Base-by-base conservation (phyloP, 768 basidiomycete genomes). In the Rubroboletus satanas region DNA sequence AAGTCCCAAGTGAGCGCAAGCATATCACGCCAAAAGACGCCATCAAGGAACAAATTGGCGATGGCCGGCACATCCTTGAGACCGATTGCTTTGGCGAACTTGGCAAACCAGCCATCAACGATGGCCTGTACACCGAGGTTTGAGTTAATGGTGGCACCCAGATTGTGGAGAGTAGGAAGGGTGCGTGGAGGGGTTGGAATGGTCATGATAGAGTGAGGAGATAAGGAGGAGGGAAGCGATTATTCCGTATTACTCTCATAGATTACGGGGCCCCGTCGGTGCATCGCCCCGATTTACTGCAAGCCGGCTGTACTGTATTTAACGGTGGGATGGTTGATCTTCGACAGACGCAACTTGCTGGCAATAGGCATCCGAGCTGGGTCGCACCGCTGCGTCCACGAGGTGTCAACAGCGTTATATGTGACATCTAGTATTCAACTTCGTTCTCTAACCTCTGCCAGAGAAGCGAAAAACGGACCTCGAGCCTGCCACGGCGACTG, bases 1-100 rank as follows among this genome's bases (percentile, higher is more conserved):
- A 84, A 79, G 54, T 83, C 76, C 83, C 83, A 85, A 17, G 84
- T 85, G 51, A 86, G 73, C 0, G 80, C 75, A n/a, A 84, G 75
- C 49, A 79, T 72, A 58, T 86, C 84, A 12, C 83, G 71, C 85
- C 84, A 86, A 54, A 78, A 79, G 5, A 73, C 73, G 43, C 64
- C 66, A 21, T 69, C 66, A 31, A 75, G 50, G 43, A 73, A 62
- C 21, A 74, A 50, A 14, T 62, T 61, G n/a, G 73, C 54, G 36
- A 81, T 63, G 14, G 67, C 67, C 23, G 70, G 63, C 17, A 72
- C 68, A 39, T 77, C 67, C 51, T 69, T 68, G 18, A 67, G 58
- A 47, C 69, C 62, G 15, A 75, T 62, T 32, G 66, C 67, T 49
- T 66, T 60, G 12, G 62, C 32, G 60, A 82, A 78, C 7, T 67